These are phyloP conservation scores for Xylariaceae sp. DNA, from an alignment of 2,329 filamentous ascomycete genomes.

Conservation along the genomic window DNA sequence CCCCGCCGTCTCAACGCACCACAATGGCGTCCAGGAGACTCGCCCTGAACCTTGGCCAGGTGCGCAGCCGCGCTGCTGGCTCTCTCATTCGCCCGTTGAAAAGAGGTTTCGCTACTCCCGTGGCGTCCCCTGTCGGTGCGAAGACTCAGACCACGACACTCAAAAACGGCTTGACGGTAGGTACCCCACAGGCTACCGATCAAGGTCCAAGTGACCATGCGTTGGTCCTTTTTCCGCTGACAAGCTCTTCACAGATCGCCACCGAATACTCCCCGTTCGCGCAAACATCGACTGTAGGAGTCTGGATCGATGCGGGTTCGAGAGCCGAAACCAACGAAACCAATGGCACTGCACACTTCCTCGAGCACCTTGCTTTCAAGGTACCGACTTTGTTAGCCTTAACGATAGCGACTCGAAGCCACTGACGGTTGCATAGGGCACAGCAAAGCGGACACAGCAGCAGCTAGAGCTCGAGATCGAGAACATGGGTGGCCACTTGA, in stretches of 20 bases:
- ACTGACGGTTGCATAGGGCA: slow-evolving; percentile 56
- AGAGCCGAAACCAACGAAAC: slow-evolving; percentile 97
- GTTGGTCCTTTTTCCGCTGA: slow-evolving; percentile 9
- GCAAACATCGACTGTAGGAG: slow-evolving; percentile 95
- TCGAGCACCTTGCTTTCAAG: slow-evolving; percentile 99
- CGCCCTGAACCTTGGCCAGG: slow-evolving; percentile 88
- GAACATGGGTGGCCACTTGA: slow-evolving; percentile 99
- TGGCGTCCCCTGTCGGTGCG: slow-evolving; percentile 54
- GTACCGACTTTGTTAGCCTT: slow-evolving; percentile 42
- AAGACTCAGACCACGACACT: slow-evolving; percentile 95
- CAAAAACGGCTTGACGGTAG: slow-evolving; percentile 93
- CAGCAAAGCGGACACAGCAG: slow-evolving; percentile 87
- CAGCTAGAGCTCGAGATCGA: slow-evolving; percentile 99
- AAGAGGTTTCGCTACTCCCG: slow-evolving; percentile 86
- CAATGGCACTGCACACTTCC: slow-evolving; percentile 98
- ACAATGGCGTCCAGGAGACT: slow-evolving; percentile 94
- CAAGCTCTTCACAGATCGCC: slow-evolving; percentile 62
- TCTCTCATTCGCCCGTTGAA: slow-evolving; percentile 70
- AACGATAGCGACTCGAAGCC: slow-evolving; percentile 2
- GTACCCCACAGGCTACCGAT: slow-evolving; percentile 30
- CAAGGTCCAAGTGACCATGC: slow-evolving; percentile 13
- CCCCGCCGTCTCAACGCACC: slow-evolving; percentile 41
- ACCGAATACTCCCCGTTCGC: slow-evolving; percentile 98
- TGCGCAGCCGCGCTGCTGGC: slow-evolving; percentile 82
- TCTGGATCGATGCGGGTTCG: slow-evolving; percentile 99